Evolutionary conservation across 257 asterid species (phyloP), one percentile per base, ranked within the genome.

Genomic region (Haberlea rhodopensis): DNA sequence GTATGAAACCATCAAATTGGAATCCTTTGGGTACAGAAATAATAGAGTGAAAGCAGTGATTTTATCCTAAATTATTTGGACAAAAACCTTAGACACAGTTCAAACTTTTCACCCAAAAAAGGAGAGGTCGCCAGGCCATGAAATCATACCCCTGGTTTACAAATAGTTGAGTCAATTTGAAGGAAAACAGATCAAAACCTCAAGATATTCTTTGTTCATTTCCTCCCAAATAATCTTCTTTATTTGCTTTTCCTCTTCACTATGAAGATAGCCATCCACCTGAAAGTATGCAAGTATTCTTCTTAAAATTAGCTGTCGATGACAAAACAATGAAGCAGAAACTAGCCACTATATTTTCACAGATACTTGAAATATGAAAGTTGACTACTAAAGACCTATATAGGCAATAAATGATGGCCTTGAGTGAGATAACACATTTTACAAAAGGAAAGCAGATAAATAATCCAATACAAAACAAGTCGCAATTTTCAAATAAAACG

Each of bases 221-320:
- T 75, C 80, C 75, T 83, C 95, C 98, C 96, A 91, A 56, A 91
- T 78, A 32, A 81, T 76, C 76, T 80, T 80, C 88, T 85, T 89
- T 4, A 55, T 71, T 53, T 40, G 66, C 73, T 77, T 85, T 81
- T 87, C 98, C 82, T 88, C 84, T 72, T 87, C 85, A 53, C 29
- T 87, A 67, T 76, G 81, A 74, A 91, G 84, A 77, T 87, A 91
- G 60, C 72, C 54, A 31, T 79, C 79, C 54, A 89, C 95, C 98
- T 91, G n/a, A n/a, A n/a, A n/a, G n/a, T n/a, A n/a, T n/a, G 85
- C 68, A 62, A 76, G 53, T 62, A 73, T 66, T 62, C 52, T 69
- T 52, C 67, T 57, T 63, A 59, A 53, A 62, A 69, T 66, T 54
- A 45, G 67, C 6, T 55, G 65, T 28, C n/a, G 43, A 27, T 63